Evolutionary conservation across 2,329 filamentous ascomycete genomes (phyloP).

Genomic region (Drechslerella dactyloides): DNA sequence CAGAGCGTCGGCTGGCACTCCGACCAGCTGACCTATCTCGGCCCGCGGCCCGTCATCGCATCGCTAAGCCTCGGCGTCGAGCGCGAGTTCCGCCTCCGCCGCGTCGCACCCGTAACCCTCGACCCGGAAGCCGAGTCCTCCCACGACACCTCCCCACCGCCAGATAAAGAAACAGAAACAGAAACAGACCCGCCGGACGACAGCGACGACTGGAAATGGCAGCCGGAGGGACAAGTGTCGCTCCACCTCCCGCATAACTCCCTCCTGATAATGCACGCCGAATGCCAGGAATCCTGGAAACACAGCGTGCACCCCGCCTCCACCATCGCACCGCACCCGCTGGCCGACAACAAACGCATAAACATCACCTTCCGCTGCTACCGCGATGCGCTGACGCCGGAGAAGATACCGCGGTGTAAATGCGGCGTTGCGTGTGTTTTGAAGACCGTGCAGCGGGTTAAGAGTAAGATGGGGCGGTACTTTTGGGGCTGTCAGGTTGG

Average conservation of each 20-base stretch:
- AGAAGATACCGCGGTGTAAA: slow-evolving; percentile 75
- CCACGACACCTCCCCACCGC: background rate
- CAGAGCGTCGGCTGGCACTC: slow-evolving; percentile 91
- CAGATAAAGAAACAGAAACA: background rate
- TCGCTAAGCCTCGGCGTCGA: slow-evolving; percentile 88
- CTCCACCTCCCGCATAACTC: slow-evolving; percentile 96
- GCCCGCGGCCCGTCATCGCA: slow-evolving; percentile 85
- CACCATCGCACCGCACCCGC: slow-evolving; percentile 81
- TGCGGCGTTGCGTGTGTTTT: slow-evolving; percentile 72
- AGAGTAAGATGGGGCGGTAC: slow-evolving; percentile 76
- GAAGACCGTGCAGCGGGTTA: slow-evolving; percentile 64
- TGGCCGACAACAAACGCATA: slow-evolving; percentile 79
- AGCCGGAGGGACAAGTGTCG: slow-evolving; percentile 78
- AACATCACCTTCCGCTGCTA: slow-evolving; percentile 96
- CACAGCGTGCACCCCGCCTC: slow-evolving; percentile 76
- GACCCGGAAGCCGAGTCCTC: slow-evolving; percentile 53
- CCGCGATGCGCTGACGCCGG: slow-evolving; percentile 75
- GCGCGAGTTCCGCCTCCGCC: slow-evolving; percentile 88
- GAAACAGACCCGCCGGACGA: slow-evolving; percentile 49
- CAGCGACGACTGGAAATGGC: slow-evolving; percentile 56
- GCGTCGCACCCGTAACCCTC: slow-evolving; percentile 69
- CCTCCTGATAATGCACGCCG: slow-evolving; percentile 91
- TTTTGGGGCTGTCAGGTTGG: slow-evolving; percentile 93
- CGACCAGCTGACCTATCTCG: slow-evolving; percentile 93
- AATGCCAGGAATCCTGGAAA: slow-evolving; percentile 98